These are phyloP conservation scores for Leccinum uliginosum DNA, from an alignment of 768 basidiomycete genomes.

Conservation along the genomic window DNA sequence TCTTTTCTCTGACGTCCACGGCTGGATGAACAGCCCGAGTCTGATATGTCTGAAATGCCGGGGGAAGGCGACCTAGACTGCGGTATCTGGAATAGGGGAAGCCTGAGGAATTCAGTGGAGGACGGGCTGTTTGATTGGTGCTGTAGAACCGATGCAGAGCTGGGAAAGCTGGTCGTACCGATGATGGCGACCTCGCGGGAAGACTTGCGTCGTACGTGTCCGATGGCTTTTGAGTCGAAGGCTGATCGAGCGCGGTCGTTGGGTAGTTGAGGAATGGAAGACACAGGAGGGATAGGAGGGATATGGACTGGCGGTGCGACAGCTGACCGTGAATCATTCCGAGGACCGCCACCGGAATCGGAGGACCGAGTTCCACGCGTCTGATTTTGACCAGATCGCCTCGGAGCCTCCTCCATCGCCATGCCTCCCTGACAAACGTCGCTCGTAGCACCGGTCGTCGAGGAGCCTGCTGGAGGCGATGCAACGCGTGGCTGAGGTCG, in stretches of 20 bases:
- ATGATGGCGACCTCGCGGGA: constrained; percentile 53
- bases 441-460: constrained; percentile 36
- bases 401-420: constrained; percentile 49
- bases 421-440: constrained; percentile 57
- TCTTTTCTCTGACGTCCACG: constrained; percentile 31
- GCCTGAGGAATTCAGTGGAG: constrained; percentile 30
- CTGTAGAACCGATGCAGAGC: constrained; percentile 25
- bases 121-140: constrained; percentile 28
- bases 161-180: constrained; percentile 37
- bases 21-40: constrained; percentile 27
- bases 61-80: constrained; percentile 33
- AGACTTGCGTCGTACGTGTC: constrained; percentile 40
- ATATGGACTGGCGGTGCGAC: constrained; percentile 72
- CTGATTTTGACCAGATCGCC: constrained; percentile 23
- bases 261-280: constrained; percentile 15
- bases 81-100: constrained; percentile 35
- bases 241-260: constrained; percentile 41
- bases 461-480: constrained; percentile 26
- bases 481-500: constrained; percentile 14
- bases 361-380: constrained; percentile 14
- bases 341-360: constrained; percentile 27
- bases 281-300: constrained; percentile 34
- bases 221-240: constrained; percentile 39
- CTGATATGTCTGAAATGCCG: constrained; percentile 28
- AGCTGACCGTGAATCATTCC: constrained; percentile 34